Evolutionary conservation across 106 monocot species (phyloP), one percentile per base, ranked within the genome.

Genomic region (Posidonia australis): DNA sequence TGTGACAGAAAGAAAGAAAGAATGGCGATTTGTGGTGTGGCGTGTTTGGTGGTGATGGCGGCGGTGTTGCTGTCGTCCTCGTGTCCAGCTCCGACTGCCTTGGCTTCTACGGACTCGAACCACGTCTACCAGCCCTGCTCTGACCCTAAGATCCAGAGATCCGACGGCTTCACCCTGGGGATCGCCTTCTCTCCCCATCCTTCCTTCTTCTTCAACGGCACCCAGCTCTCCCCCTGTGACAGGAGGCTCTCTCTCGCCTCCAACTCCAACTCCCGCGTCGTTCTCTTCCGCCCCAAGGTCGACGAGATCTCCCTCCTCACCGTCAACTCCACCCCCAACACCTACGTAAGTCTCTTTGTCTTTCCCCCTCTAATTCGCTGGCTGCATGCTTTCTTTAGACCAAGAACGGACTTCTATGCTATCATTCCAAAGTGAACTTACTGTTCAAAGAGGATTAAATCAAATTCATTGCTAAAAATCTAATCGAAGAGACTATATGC

Each of bases 241-340:
- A 19, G 30, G 45, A 52, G 69, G 26, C 63, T 76, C 32, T 5
- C 65, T 9, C 65, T 73, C n/a, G 2, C 63, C 11, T 63, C 65
- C 4, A 47, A 10, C 27, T 23, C 36, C 5, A 54, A 52, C 71
- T 78, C 76, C 24, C 48, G 64, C 36, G 54, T 81, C 64, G 43
- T 77, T 5, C 46, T 83, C 16, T 86, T 86, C 75, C 71, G 96
- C 44, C 90, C 96, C 48, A 82, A 85, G 68, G 87, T 98, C 72
- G 90, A 98, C 64, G 87, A 90, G 81, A 98, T 96, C 73, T 87
- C 96, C 30, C 66, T 90, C 51, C 87, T 98, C 68, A 87, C 90
- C 58, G 58, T 90, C 77, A 98, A 86, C 71, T 78, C 86, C 49
- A 78, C 86, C 62, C 55, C 77, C 52, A 24, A 0, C 44, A 64